These are phyloP conservation scores for Coemansia sp. DNA, from an alignment of 192 early-diverging fungal species.

Conservation along the genomic window DNA sequence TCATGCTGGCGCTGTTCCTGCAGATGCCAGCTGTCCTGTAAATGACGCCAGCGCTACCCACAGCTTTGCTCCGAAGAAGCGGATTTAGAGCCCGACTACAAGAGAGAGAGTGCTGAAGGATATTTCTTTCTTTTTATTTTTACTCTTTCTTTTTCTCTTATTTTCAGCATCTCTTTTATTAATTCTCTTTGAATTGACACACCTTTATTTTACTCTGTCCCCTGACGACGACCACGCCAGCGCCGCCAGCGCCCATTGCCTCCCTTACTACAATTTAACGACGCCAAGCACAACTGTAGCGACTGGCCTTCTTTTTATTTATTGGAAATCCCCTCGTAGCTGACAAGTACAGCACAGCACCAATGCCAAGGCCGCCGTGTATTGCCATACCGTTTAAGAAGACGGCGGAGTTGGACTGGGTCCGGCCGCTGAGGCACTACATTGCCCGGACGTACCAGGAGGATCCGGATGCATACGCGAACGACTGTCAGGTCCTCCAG, in stretches of 20 bases:
- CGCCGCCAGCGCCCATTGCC: background rate
- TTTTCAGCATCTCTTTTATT: background rate
- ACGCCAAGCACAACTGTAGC: background rate
- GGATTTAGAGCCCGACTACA: background rate
- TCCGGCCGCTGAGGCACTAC: constrained; percentile 77
- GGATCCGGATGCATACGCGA: constrained; percentile 87
- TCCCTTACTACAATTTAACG: background rate
- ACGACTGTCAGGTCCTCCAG: constrained; percentile 82
- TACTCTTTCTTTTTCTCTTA: background rate
- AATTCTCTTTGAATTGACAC: background rate
- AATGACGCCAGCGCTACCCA: constrained; percentile 3
- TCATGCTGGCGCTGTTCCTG: background rate
- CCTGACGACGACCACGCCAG: background rate
- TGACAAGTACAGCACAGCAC: background rate
- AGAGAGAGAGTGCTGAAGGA: background rate
- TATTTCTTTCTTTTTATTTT: background rate
- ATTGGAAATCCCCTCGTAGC: background rate
- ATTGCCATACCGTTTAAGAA: constrained; percentile 71
- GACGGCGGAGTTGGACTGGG: constrained; percentile 92
- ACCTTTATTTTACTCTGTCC: background rate
- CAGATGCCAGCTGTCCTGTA: background rate
- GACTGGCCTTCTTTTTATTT: background rate
- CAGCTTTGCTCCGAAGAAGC: background rate
- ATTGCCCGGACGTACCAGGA: constrained; percentile 86
- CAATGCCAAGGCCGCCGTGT: constrained; percentile 49